Evolutionary conservation across 257 asterid genomes (phyloP).

Genomic region (Mentha longifolia): DNA sequence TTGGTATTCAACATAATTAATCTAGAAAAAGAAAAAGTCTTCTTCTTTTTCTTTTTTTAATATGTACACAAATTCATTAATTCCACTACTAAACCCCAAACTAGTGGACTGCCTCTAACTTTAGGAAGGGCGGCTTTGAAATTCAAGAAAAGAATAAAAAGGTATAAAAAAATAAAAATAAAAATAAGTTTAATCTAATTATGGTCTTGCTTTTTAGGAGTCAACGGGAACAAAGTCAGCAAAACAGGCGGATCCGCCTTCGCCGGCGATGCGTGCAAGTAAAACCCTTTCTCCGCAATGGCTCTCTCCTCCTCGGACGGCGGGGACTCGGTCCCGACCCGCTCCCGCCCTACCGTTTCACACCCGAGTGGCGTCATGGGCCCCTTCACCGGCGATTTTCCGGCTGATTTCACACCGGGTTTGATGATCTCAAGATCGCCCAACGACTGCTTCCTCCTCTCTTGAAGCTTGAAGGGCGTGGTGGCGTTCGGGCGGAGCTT

Average conservation of each 20-base stretch:
- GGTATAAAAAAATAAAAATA: not conserved
- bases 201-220: conserved; percentile 14
- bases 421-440: conserved; percentile 32
- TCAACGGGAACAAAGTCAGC: conserved; percentile 45
- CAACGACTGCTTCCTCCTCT: conserved; percentile 36
- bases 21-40: no score
- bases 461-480: conserved; percentile 37
- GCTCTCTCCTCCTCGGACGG: conserved; percentile 40
- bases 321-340: conserved; percentile 31
- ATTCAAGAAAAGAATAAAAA: not conserved
- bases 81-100: no score
- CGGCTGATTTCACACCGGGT: not conserved
- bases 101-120: no score
- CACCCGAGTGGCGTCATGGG: conserved; percentile 34
- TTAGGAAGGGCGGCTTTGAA: not conserved
- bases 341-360: conserved; percentile 21
- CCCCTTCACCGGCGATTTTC: conserved; percentile 23
- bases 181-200: not conserved
- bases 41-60: no score
- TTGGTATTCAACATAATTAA: no score
- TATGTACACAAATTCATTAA: no score
- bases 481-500: conserved; percentile 30
- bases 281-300: conserved; percentile 36
- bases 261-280: conserved; percentile 36
- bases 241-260: conserved; percentile 43